Evolutionary conservation across 768 basidiomycete species (phyloP), one percentile per base, ranked within the genome.

Genomic region (Rhodotorula graminis): DNA sequence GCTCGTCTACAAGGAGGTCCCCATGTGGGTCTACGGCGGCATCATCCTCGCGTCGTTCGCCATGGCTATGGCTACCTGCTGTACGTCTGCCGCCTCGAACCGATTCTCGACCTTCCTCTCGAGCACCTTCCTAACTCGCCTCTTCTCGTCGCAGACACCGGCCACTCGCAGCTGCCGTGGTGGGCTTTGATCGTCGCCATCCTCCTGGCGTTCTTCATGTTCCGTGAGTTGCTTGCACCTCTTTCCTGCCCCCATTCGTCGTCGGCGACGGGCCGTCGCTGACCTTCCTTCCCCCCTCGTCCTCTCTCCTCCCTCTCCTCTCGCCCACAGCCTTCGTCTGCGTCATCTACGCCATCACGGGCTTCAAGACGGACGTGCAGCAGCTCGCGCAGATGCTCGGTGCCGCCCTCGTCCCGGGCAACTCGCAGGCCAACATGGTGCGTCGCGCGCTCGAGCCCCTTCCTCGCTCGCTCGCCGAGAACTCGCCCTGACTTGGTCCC

Each of bases 361-460:
- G 85, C 7, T 78, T 85, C 37, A 72, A 77, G 40, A 83, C 84
- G 67, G 82, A 73, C 42, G 68, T 73, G 31, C 70, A 74, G 68
- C 71, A 75, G 64, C 85, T 87, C 76, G 81, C 85, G 8, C 85
- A 86, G 80, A 85, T 85, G 79, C 78, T 87, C 49, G 86, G 84
- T 11, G 84, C 83, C 5, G 81, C 75, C 19, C 61, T 79, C 47
- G 81, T 88, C 16, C 86, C 87, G 14, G 88, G 88, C 56, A 84
- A 85, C 59, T 88, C 88, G 0, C 86, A 88, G 10, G 88, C 87
- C 2, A 90, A 85, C 79, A 84, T 85, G 84, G 77, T 86, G 87
- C 25, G 59, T 27, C 42, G 14, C n/a, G 12, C 44, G 44, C 44
- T 46, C 44, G 44, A 14, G 12, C 44, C 14, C 10, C 16, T 50